phyloP scores from a whole-genome alignment of 2,329 filamentous ascomycete species.

The Chrysosporium queenslandicum region DNA sequence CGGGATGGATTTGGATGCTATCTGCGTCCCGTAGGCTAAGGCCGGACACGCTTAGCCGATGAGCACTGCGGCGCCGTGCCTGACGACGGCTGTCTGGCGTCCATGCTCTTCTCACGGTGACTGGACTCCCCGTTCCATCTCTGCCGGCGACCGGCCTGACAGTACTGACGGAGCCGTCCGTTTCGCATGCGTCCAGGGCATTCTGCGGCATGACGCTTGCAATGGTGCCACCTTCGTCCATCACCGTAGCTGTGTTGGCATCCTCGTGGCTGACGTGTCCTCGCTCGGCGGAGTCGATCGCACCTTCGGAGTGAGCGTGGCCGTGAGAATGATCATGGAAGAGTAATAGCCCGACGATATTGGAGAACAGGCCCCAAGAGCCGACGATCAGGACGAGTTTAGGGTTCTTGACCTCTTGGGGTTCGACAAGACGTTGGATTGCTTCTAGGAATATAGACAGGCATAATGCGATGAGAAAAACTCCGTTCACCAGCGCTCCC shows the following conservation, averaged over 20 bases:
- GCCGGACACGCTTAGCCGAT: slow-evolving; percentile 45
- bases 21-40: slow-evolving; percentile 50
- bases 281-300: slow-evolving; percentile 31
- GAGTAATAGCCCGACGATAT: slow-evolving; percentile 77
- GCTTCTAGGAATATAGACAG: slow-evolving; percentile 95
- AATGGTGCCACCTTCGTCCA: slow-evolving; percentile 50
- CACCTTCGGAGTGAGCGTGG: slow-evolving; percentile 37
- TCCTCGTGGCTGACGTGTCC: slow-evolving; percentile 32
- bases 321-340: slow-evolving; percentile 82
- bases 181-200: slow-evolving; percentile 43
- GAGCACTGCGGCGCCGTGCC: slow-evolving; percentile 23
- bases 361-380: slow-evolving; percentile 72
- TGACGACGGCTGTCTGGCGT: slow-evolving; percentile 9
- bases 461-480: slow-evolving; percentile 93
- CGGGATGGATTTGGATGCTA: slow-evolving; percentile 72
- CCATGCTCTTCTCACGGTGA: slow-evolving; percentile 2
- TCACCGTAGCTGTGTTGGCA: slow-evolving; percentile 28
- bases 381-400: slow-evolving; percentile 84
- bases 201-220: slow-evolving; percentile 56
- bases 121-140: slow-evolving; percentile 16
- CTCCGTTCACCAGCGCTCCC: slow-evolving; percentile 91
- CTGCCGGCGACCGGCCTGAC: slow-evolving; percentile 13
- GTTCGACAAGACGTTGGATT: slow-evolving; percentile 81
- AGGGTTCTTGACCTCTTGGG: slow-evolving; percentile 75
- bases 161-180: slow-evolving; percentile 14